Evolutionary conservation across 106 monocot species (phyloP), one percentile per base, ranked within the genome.

Genomic region (Dendrobium chrysotoxum): DNA sequence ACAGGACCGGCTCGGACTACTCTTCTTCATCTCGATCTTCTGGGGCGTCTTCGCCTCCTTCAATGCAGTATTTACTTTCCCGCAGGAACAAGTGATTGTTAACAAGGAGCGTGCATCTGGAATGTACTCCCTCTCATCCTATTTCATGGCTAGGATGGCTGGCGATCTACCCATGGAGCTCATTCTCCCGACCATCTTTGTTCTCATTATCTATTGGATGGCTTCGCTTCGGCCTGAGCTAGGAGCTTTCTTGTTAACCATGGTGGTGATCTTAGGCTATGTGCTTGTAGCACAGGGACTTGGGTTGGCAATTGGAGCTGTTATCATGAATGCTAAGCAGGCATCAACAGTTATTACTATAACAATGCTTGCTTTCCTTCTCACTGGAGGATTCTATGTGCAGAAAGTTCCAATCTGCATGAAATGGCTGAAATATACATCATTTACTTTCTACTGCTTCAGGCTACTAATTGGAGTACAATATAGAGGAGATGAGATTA

Each of bases 21-120:
- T 99, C 83, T 99, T 99, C 91, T 99, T 99, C 95, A 77, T 91
- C 82, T 87, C 98, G 75, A 93, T 99, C 64, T 95, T 99, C 87
- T 99, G 92, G 95, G 95, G 98, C 0, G 95, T 99, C 42, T 88
- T 95, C 53, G 89, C 98, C 30, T 93, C 95, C 66, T 91, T 92
- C 84, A 93, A 93, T 40, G 86, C 93, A 0, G 95, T 95, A 15
- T 99, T 99, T 91, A 83, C 92, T 20, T 99, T 99, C 88, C 98
- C 98, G 0, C 92, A 91, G 20, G 98, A 99, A 28, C 82, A 91
- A 0, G 85, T 90, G 30, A 93, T 99, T 78, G 86, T 95, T 77
- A 28, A 81, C 40, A 95, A 92, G 26, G 98, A 99, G 78, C 53
- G 94, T 3, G 76, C 94, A 7, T 91, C 98, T 0, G 89, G 92